These are phyloP conservation scores for Tylopilus felleus DNA, from an alignment of 768 basidiomycete species.

Conservation along the genomic window DNA sequence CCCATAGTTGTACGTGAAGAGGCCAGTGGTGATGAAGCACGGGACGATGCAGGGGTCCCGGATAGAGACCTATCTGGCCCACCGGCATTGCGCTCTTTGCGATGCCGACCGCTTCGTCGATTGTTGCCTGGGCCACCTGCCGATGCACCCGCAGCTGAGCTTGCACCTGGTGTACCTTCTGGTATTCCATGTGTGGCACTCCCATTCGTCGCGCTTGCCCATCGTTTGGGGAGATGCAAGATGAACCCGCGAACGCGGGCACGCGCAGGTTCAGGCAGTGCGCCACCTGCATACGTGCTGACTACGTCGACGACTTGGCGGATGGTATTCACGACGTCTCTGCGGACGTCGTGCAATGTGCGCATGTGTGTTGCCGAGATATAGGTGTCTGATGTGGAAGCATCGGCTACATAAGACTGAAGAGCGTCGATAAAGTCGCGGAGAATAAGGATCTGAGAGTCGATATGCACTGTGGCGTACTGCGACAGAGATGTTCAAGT, in stretches of 20 bases:
- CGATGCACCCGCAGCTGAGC: constrained; percentile 35
- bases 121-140: constrained; percentile 19
- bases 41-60: constrained; percentile 34
- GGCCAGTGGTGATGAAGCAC: constrained; percentile 32
- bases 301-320: constrained; percentile 88
- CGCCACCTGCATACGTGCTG: constrained; percentile 78
- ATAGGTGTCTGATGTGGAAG: constrained; percentile 29
- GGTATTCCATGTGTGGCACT: constrained; percentile 17
- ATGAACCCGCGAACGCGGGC: constrained; percentile 73
- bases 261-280: constrained; percentile 82
- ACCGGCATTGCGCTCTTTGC: constrained; percentile 40
- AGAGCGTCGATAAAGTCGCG: constrained; percentile 79
- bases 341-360: constrained; percentile 70
- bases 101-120: constrained; percentile 22
- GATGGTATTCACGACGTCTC: constrained; percentile 85
- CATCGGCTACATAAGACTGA: constrained; percentile 35
- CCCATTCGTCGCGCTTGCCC: constrained; percentile 50
- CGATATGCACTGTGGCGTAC: constrained; percentile 87
- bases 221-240: constrained; percentile 74
- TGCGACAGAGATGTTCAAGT: constrained; percentile 26
- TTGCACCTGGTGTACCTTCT: constrained; percentile 32
- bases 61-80: constrained; percentile 31
- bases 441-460: constrained; percentile 79
- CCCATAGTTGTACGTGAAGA: constrained; percentile 23
- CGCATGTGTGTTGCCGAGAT: constrained; percentile 51